Evolutionary conservation across 768 basidiomycete species (phyloP).

Genomic region (Tylopilus sp.): DNA sequence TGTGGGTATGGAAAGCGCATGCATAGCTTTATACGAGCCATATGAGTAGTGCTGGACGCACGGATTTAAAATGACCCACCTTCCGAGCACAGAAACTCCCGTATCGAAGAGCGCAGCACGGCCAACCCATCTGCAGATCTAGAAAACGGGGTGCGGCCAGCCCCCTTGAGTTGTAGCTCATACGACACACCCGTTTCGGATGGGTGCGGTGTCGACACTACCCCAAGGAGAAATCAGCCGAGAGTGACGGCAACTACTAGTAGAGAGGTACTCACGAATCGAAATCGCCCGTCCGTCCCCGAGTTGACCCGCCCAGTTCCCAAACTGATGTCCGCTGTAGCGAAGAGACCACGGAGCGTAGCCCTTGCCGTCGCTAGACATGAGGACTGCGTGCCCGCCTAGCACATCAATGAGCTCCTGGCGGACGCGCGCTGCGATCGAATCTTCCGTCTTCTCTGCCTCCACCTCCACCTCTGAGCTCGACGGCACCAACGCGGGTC

Average conservation of each 20-base stretch:
- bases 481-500: conserved; percentile 44
- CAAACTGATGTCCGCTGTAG: conserved; percentile 92
- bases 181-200: conserved; percentile 50
- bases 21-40: conserved; percentile 46
- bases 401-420: conserved; percentile 79
- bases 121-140: conserved; percentile 92
- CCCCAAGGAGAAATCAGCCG: background rate
- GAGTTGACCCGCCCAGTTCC: conserved; percentile 88
- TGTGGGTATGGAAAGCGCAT: conserved; percentile 85
- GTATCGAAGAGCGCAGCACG: conserved; percentile 89
- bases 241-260: too few relatives aligned
- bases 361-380: conserved; percentile 37
- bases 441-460: conserved; percentile 17
- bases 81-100: conserved; percentile 93
- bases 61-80: conserved; percentile 33
- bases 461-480: conserved; percentile 30
- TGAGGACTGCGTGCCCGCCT: conserved; percentile 70
- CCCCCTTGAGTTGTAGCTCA: conserved; percentile 94
- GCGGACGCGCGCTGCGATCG: conserved; percentile 36
- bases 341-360: conserved; percentile 76
- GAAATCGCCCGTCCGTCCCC: conserved; percentile 97
- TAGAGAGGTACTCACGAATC: conserved; percentile 59
- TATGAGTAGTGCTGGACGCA: conserved; percentile 34
- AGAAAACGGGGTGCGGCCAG: conserved; percentile 92
- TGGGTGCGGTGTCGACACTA: conserved; percentile 79